Base-by-base conservation (phyloP, 345 rosid species). In the Isatis tinctoria region DNA sequence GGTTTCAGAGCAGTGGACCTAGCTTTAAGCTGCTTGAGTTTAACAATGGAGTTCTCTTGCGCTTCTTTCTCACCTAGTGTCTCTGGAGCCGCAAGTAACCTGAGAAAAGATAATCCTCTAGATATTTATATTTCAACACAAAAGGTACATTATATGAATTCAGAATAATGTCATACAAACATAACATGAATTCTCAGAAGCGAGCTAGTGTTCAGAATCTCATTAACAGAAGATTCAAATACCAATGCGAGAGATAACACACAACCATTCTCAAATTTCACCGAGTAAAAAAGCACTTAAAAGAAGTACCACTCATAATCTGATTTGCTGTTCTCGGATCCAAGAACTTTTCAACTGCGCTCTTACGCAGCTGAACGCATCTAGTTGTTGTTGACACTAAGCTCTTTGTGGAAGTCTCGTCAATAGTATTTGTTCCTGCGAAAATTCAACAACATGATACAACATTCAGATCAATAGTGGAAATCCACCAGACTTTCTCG, bases 1-100 rank as follows among this genome's bases (percentile, higher is more conserved):
- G 86, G 81, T 69, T 83, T 82, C 98, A 97, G 72, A 93, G 86
- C 5, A 56, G 78, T 74, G 47, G 82, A 39, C 32, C 18, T 56
- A 70, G 72, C 61, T 45, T 72, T 70, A 70, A 53, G 52, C 65
- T 47, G 76, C 56, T 70, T 70, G 48, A 36, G 47, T 48, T 65
- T 39, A 65, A 57, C 67, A 12, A 40, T 65, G 20, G 67, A 57
- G 76, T 65, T 70, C 62, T 63, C 75, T 63, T 70, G 22, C 6
- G 24, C 56, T 45, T 69, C 57, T 12, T 17, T 44, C 65, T 13
- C 74, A 43, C 10, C 47, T 44, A 44, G 9, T 16, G 60, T 76
- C 60, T 76, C 66, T 18, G 75, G 79, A 54, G 59, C 79, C 28
- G 79, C 70, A 37, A 69, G 70, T 63, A 76, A 63, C 79, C 79